Percentiles rank a stretch among this genome's conserved stretches.
phyloP scores from a whole-genome alignment of 176 grass and related monocot species.

The Aegilops speltoides region DNA sequence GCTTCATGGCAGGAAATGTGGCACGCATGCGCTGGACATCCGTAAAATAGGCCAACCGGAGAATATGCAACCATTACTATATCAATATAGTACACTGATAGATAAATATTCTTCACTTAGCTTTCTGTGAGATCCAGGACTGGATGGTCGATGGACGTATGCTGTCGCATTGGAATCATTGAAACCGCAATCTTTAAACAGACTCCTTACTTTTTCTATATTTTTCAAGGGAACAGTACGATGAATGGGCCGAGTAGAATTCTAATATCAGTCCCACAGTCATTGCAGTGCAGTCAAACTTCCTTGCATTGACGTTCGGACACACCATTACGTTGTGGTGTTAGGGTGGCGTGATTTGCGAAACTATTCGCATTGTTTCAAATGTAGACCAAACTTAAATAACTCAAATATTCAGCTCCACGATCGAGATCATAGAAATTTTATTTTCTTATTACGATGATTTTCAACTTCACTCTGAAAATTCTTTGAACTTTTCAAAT shows the following conservation, averaged over 20 bases:
- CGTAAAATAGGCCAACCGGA: not conserved
- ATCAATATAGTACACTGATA: conserved; percentile 37
- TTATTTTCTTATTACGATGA: too few species aligned
- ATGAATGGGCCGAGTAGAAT: not conserved
- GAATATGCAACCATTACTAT: conserved; percentile 12
- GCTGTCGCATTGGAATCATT: conserved; percentile 54
- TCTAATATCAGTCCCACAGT: not conserved
- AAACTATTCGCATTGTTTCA: too few species aligned
- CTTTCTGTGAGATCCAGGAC: conserved; percentile 13
- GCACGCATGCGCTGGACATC: not conserved
- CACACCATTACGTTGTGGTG: too few species aligned
- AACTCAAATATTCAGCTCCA: too few species aligned
- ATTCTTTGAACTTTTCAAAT: too few species aligned
- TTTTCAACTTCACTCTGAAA: too few species aligned
- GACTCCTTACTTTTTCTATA: not conserved
- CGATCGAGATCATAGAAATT: too few species aligned
- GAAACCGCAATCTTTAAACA: conserved; percentile 28
- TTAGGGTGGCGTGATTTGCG: too few species aligned
- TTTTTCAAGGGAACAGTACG: conserved; percentile 18
- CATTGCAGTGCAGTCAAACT: not conserved
- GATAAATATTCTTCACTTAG: conserved; percentile 30
- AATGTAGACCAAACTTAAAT: too few species aligned
- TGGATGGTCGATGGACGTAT: conserved; percentile 41
- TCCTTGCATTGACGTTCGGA: too few species aligned
- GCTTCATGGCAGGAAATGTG: conserved; percentile 10